These are phyloP conservation scores for Pyricularia grisea DNA, from an alignment of 2,329 filamentous ascomycete genomes.

Conservation along the genomic window DNA sequence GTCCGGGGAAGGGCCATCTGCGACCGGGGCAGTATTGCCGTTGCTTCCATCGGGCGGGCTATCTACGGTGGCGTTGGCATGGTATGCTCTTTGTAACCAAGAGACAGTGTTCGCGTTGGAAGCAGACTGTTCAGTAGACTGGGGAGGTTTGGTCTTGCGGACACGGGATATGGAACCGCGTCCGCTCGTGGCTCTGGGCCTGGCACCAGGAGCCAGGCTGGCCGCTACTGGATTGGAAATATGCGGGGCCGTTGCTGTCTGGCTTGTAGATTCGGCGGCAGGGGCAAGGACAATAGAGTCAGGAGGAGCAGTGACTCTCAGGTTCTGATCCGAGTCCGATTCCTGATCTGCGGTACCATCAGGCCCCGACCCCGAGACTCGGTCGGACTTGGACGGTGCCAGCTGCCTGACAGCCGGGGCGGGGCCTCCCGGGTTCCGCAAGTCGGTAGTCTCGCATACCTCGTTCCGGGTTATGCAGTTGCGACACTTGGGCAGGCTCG, in stretches of 20 bases:
- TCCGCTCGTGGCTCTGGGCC: not conserved
- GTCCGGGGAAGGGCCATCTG: constrained; percentile 8
- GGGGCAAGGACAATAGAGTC: not conserved
- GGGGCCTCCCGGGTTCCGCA: constrained; percentile 12
- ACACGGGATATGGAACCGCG: not conserved
- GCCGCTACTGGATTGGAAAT: not conserved
- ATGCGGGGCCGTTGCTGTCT: not conserved
- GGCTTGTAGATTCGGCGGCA: not conserved
- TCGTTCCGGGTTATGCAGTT: constrained; percentile 17
- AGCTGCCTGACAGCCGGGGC: not conserved
- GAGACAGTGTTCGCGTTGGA: not conserved
- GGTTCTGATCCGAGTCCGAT: not conserved
- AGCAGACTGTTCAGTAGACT: not conserved
- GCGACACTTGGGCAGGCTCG: constrained; percentile 16
- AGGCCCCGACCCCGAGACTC: not conserved
- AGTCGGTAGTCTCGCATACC: constrained; percentile 17
- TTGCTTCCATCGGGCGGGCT: not conserved
- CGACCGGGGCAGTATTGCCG: not conserved
- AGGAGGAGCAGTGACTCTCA: not conserved
- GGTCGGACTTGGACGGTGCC: not conserved
- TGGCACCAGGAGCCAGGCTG: not conserved
- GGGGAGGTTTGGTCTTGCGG: not conserved
- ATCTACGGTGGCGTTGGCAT: not conserved
- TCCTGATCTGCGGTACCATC: not conserved
- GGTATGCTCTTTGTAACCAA: not conserved